phyloP scores from a whole-genome alignment of 2,329 filamentous ascomycete species.

The Pseudocercospora eumusae region DNA sequence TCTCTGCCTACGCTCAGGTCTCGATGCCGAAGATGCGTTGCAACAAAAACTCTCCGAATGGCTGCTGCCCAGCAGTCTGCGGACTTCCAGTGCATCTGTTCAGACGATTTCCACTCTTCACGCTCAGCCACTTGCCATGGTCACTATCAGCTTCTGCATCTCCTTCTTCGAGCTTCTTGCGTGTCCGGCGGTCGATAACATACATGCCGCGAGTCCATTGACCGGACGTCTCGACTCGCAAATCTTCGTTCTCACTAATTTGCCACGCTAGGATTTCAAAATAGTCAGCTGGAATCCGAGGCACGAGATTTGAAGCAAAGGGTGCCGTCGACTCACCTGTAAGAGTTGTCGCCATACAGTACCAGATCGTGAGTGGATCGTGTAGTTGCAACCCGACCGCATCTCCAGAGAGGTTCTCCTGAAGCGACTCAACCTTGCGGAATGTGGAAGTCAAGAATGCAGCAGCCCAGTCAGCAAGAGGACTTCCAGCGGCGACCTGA shows the following conservation, averaged over 20 bases:
- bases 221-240: slow-evolving; percentile 83
- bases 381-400: slow-evolving; percentile 49
- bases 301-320: not conserved
- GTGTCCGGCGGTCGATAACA: slow-evolving; percentile 71
- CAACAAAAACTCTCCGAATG: slow-evolving; percentile 38
- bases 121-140: slow-evolving; percentile 72
- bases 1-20: not conserved
- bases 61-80: slow-evolving; percentile 64
- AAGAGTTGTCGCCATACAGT: slow-evolving; percentile 34
- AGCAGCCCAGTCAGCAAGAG: slow-evolving; percentile 49
- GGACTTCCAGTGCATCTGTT: slow-evolving; percentile 70
- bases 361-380: slow-evolving; percentile 48
- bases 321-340: slow-evolving; percentile 5
- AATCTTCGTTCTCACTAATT: slow-evolving; percentile 64
- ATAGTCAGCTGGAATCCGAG: not conserved
- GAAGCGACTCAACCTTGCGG: slow-evolving; percentile 47
- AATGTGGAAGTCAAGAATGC: slow-evolving; percentile 52
- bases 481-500: slow-evolving; percentile 40
- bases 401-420: slow-evolving; percentile 40
- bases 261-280: slow-evolving; percentile 37
- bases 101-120: slow-evolving; percentile 74
- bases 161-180: slow-evolving; percentile 53
- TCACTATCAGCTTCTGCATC: slow-evolving; percentile 67
- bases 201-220: slow-evolving; percentile 94
- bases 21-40: slow-evolving; percentile 26